A percentile compares a stretch with the other conserved stretches of the same genome.
phyloP scores from a whole-genome alignment of 108 stramenopile genomes.

The Fistulifera solaris region DNA sequence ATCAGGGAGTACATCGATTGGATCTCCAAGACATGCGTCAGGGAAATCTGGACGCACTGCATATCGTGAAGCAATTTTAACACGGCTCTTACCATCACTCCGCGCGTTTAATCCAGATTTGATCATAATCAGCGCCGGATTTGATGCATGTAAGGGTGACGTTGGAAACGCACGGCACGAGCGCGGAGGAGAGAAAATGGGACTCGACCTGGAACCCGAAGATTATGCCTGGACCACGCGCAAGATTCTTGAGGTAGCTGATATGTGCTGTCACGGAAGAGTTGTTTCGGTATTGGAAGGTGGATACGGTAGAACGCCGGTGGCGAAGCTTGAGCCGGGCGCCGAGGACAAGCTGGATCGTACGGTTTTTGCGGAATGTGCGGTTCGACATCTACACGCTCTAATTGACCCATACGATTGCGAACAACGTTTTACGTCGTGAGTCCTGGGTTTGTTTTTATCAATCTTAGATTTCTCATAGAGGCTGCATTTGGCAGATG shows the following conservation, averaged over 20 bases:
- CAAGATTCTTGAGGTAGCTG: conserved; percentile 79
- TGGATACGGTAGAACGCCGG: conserved; percentile 76
- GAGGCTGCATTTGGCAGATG: no score
- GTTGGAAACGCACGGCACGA: conserved; percentile 83
- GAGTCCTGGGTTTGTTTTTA: no score
- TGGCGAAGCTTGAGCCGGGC: conserved; percentile 17
- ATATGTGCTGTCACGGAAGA: conserved; percentile 83
- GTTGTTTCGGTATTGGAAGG: conserved; percentile 93
- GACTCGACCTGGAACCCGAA: conserved; percentile 75
- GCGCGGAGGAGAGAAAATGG: conserved; percentile 52
- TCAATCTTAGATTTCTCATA: no score
- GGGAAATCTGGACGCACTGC: conserved; percentile 39
- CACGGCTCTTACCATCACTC: conserved; percentile 73
- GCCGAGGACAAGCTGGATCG: conserved; percentile 39
- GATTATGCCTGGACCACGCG: conserved; percentile 84
- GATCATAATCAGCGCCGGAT: conserved; percentile 93
- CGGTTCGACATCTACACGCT: conserved; percentile 68
- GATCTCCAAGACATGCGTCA: conserved; percentile 11
- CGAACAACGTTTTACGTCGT: conserved; percentile 27
- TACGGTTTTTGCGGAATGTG: conserved; percentile 71
- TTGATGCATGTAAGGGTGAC: conserved; percentile 91
- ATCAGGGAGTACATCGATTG: conserved; percentile 13
- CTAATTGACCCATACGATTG: conserved; percentile 70
- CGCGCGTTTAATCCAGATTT: conserved; percentile 94
- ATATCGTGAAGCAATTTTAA: conserved; percentile 69